These are phyloP conservation scores for Globisporangium splendens DNA, from an alignment of 352 stramenopile genomes.

Conservation along the genomic window DNA sequence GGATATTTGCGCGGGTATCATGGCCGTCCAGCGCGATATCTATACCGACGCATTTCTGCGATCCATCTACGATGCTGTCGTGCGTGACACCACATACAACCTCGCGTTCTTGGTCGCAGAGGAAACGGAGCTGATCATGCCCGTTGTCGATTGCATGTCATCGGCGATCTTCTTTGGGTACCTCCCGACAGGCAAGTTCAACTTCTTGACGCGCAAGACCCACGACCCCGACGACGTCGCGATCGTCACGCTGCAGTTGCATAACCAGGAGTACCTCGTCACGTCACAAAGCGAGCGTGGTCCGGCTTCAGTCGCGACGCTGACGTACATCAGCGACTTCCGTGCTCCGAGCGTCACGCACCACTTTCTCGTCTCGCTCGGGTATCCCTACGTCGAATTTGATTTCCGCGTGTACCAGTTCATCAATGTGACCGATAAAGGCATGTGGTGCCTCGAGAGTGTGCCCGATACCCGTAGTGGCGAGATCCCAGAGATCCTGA, in stretches of 20 bases:
- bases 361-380: constrained; percentile 23
- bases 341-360: constrained; percentile 17
- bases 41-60: constrained; percentile 38
- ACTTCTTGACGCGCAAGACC: constrained; percentile 27
- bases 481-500: constrained; percentile 25
- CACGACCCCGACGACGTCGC: constrained; percentile 14
- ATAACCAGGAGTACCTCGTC: constrained; percentile 31
- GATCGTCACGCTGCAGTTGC: constrained; percentile 24
- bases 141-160: constrained; percentile 40
- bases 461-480: constrained; percentile 14
- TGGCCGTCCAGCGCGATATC: constrained; percentile 7
- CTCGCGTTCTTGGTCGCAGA: constrained; percentile 17
- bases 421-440: constrained; percentile 16
- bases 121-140: constrained; percentile 34
- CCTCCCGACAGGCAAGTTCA: constrained; percentile 18
- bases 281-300: constrained; percentile 16
- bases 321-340: constrained; percentile 26
- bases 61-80: constrained; percentile 18
- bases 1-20: constrained; percentile 3
- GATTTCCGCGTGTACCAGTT: constrained; percentile 28
- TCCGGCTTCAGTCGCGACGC: constrained; percentile 19
- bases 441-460: constrained; percentile 19
- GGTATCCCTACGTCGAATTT: constrained; percentile 30
- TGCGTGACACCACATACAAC: constrained; percentile 30
- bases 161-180: constrained; percentile 17